Base-by-base conservation (phyloP, 352 stramenopile genomes). In the Phytophthora kernoviae region DNA sequence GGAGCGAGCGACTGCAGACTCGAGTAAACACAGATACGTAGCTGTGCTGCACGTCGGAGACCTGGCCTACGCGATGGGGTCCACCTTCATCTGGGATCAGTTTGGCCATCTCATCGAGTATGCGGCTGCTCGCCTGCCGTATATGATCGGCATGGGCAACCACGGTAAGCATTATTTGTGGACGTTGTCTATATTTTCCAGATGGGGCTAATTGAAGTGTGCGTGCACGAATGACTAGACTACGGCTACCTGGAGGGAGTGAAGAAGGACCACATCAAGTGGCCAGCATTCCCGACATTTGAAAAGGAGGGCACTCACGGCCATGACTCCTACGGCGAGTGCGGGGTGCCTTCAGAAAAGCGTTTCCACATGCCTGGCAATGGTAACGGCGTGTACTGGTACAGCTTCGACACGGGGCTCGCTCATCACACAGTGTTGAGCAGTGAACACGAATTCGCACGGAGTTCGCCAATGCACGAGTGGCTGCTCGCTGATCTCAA, bases 51-150 rank as follows among this genome's bases (percentile, higher is more conserved):
- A 96, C 47, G 70, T 96, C 39, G 89, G 89, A 30, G 89, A 96
- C 57, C 41, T 94, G 17, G 70, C 79, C 21, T 96, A 96, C 59
- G 87, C 88, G 7, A 74, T 66, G 33, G 78, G 79, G 2, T 47
- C 65, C 9, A 91, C 88, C 3, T 90, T 75, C 36, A 67, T 92
- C 44, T 97, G 91, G 91, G 90, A 97, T 32, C 77, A 93, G 40
- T 93, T 90, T 39, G 74, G 87, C 14, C 54, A 85, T 26, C 75
- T 97, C 52, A 94, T 97, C 59, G 58, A 94, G 59, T 76, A 81
- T 4, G 79, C 86, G 45, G 77, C 89, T 7, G 75, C 83, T 7
- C 68, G 73, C 15, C 72, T 97, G 2, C 85, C 91, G 1, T 85
- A 96, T 34, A 88, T 96, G 81, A 76, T 97, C 22, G 67, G 50